Evolutionary conservation across 2,329 filamentous ascomycete genomes (phyloP).

Genomic region (Aureobasidium sp.): DNA sequence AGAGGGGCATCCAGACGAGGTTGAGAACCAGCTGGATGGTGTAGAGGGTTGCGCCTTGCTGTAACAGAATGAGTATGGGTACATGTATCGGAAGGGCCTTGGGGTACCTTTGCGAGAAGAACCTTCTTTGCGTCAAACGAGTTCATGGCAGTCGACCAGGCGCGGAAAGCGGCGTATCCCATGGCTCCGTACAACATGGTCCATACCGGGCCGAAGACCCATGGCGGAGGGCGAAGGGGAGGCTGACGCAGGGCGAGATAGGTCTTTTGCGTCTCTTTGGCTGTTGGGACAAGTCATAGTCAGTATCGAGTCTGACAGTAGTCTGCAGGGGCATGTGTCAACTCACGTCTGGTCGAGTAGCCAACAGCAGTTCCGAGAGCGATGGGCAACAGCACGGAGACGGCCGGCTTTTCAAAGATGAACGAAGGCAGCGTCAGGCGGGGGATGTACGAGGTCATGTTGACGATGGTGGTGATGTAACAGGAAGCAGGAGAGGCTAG

Average conservation of each 20-base stretch:
- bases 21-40: slow-evolving; percentile 80
- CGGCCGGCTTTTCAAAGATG: slow-evolving; percentile 63
- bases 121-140: slow-evolving; percentile 50
- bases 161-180: slow-evolving; percentile 83
- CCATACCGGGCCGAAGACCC: slow-evolving; percentile 53
- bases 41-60: slow-evolving; percentile 68
- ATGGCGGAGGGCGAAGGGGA: slow-evolving; percentile 45
- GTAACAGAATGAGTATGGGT: not conserved
- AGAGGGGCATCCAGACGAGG: slow-evolving; percentile 83
- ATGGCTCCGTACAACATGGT: slow-evolving; percentile 57
- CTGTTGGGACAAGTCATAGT: slow-evolving; percentile 25
- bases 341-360: slow-evolving; percentile 53
- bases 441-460: slow-evolving; percentile 74
- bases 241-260: slow-evolving; percentile 61
- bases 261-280: slow-evolving; percentile 49
- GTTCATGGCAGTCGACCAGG: slow-evolving; percentile 54
- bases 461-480: not conserved
- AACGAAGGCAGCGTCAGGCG: slow-evolving; percentile 63
- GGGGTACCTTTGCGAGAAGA: slow-evolving; percentile 45
- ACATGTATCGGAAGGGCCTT: not conserved
- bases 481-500: not conserved
- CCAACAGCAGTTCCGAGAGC: slow-evolving; percentile 65
- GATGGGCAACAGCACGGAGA: slow-evolving; percentile 68
- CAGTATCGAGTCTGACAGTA: not conserved
- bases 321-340: slow-evolving; percentile 25